Conservation (phyloP, 225 moss, liverwort and hornwort genomes). For the Neckera pumila region DNA sequence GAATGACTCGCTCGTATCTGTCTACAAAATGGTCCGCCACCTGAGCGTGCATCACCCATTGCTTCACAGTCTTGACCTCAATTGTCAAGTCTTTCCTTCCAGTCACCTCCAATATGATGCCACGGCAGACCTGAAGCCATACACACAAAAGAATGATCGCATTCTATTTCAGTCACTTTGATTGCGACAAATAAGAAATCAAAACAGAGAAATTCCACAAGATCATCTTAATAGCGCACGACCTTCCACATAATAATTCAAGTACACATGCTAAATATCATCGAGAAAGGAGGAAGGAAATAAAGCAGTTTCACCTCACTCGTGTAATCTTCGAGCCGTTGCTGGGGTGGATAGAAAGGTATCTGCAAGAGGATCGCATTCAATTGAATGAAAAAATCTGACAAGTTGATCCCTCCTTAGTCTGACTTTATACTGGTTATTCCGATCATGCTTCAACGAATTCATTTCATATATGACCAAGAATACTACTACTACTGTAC, state of each 20-base stretch:
- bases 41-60: slow-evolving; percentile 88
- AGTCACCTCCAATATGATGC: slow-evolving; percentile 46
- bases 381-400: background rate
- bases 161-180: background rate
- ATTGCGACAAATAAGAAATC: background rate
- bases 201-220: background rate
- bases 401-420: background rate
- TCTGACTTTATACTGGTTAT: background rate
- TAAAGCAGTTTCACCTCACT: slow-evolving; percentile 21
- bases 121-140: slow-evolving; percentile 57
- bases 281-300: background rate
- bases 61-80: slow-evolving; percentile 63
- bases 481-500: background rate
- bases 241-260: background rate
- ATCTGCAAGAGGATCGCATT: slow-evolving; percentile 34
- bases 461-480: background rate
- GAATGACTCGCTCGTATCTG: slow-evolving; percentile 40
- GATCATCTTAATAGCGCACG: background rate
- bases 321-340: slow-evolving; percentile 49
- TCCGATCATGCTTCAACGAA: background rate
- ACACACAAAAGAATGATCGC: background rate
- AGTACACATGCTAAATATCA: background rate
- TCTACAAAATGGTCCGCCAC: slow-evolving; percentile 61
- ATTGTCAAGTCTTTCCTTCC: slow-evolving; percentile 53
- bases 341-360: slow-evolving; percentile 88